Conservation (phyloP, 2,329 filamentous ascomycete species). For the Phoma herbarum region DNA sequence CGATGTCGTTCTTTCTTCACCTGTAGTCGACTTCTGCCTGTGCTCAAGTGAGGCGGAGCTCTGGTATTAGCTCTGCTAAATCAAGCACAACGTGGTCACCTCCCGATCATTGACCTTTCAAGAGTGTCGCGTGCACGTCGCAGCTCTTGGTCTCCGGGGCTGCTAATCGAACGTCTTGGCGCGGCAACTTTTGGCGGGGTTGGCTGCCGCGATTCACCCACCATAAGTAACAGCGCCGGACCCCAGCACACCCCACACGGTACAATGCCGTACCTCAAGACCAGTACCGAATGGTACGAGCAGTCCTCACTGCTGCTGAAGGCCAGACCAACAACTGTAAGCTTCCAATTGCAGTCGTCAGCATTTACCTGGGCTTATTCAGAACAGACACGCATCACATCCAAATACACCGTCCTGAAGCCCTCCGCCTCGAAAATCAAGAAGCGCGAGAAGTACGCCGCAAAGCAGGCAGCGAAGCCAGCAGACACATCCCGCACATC, state of each 20-base stretch:
- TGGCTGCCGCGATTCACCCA: slow-evolving; percentile 30
- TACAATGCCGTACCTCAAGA: slow-evolving; percentile 79
- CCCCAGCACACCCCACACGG: slow-evolving; percentile 22
- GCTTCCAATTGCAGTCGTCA: slow-evolving; percentile 43
- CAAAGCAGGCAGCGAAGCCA: slow-evolving; percentile 42
- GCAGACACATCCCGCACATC: slow-evolving; percentile 30
- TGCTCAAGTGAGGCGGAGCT: not conserved
- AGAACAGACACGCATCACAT: slow-evolving; percentile 83
- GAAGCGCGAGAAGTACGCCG: slow-evolving; percentile 46
- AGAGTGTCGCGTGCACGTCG: slow-evolving; percentile 9
- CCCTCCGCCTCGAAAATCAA: slow-evolving; percentile 44
- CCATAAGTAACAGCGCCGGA: slow-evolving; percentile 21
- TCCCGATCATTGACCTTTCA: not conserved
- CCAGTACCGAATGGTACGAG: slow-evolving; percentile 89
- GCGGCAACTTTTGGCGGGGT: slow-evolving; percentile 1
- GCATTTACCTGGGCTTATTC: slow-evolving; percentile 23
- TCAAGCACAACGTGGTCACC: not conserved
- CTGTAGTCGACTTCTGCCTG: slow-evolving; percentile 6
- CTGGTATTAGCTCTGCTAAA: not conserved
- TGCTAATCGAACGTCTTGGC: not conserved
- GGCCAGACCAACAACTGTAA: slow-evolving; percentile 83
- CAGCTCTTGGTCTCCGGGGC: not conserved
- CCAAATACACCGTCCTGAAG: slow-evolving; percentile 81
- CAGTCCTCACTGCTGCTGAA: slow-evolving; percentile 86
- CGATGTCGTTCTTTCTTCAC: slow-evolving; percentile 19